These are phyloP conservation scores for Pythium dissotocum DNA, from an alignment of 352 stramenopile species.

Conservation along the genomic window DNA sequence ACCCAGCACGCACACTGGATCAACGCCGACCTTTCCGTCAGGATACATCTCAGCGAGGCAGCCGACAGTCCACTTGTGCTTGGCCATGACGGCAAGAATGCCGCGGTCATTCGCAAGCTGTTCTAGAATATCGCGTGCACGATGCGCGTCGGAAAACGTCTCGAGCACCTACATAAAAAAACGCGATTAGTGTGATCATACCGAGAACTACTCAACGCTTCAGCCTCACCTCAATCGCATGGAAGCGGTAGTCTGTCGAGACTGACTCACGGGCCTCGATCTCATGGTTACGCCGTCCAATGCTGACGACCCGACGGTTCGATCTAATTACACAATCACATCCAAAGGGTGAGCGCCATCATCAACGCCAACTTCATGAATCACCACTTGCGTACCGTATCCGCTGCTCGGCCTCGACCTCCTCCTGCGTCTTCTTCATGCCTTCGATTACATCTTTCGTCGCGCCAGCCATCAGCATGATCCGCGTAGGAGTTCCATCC, in stretches of 20 bases:
- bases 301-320: conserved; percentile 55
- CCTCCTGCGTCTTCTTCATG: conserved; percentile 51
- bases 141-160: conserved; percentile 51
- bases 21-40: conserved; percentile 89
- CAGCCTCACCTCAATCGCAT: conserved; percentile 53
- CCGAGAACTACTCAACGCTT: background rate
- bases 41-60: conserved; percentile 88
- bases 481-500: background rate
- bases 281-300: conserved; percentile 49
- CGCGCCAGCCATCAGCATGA: conserved; percentile 54
- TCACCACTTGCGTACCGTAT: conserved; percentile 39
- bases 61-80: conserved; percentile 91
- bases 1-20: conserved; percentile 89
- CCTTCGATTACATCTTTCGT: conserved; percentile 44
- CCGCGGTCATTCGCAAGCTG: conserved; percentile 85
- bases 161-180: conserved; percentile 36
- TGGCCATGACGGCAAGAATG: conserved; percentile 86
- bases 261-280: conserved; percentile 40
- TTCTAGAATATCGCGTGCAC: conserved; percentile 80
- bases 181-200: background rate
- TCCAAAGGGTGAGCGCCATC: background rate
- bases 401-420: conserved; percentile 36
- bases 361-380: background rate
- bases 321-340: conserved; percentile 31
- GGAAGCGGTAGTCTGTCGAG: conserved; percentile 62